Conservation (phyloP, 2,329 filamentous ascomycete genomes). For the Fusarium begoniae region DNA sequence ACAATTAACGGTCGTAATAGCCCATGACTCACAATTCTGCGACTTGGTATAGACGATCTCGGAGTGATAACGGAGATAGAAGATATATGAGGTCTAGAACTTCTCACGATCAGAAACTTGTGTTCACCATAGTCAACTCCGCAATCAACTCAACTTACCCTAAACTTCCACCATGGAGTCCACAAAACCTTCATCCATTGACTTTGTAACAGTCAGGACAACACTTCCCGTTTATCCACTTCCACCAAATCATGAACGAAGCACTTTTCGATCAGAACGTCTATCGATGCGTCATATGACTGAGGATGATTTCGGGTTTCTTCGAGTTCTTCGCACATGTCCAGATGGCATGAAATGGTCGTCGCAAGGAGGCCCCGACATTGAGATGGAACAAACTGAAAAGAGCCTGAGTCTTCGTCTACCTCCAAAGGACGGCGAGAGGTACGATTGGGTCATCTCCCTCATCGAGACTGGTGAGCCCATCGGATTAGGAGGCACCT, state of each 20-base stretch:
- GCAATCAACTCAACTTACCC: constrained; percentile 1
- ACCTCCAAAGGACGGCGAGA: constrained; percentile 59
- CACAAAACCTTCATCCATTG: constrained; percentile 27
- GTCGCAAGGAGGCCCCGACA: constrained; percentile 52
- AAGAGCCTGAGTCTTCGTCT: constrained; percentile 52
- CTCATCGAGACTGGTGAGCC: constrained; percentile 58
- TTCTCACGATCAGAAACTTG: background rate
- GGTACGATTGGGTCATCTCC: constrained; percentile 67
- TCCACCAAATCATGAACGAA: constrained; percentile 51
- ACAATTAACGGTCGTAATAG: background rate
- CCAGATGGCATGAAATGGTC: constrained; percentile 72
- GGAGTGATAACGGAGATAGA: background rate
- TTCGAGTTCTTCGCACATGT: constrained; percentile 64
- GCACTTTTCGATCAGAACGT: constrained; percentile 59
- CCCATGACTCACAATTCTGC: constrained; percentile 3
- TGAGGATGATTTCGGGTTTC: constrained; percentile 58
- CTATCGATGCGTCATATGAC: constrained; percentile 63
- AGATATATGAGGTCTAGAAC: background rate
- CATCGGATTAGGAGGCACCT: constrained; percentile 60
- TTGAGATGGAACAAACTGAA: constrained; percentile 55
- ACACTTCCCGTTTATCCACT: constrained; percentile 56
- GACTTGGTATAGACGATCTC: background rate
- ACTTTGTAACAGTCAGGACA: constrained; percentile 57
- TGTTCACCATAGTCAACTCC: background rate
- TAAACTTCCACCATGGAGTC: constrained; percentile 28